A percentile compares a stretch with the other conserved stretches of the same genome.
Conservation (phyloP, 768 basidiomycete species). For the Russula lepida region DNA sequence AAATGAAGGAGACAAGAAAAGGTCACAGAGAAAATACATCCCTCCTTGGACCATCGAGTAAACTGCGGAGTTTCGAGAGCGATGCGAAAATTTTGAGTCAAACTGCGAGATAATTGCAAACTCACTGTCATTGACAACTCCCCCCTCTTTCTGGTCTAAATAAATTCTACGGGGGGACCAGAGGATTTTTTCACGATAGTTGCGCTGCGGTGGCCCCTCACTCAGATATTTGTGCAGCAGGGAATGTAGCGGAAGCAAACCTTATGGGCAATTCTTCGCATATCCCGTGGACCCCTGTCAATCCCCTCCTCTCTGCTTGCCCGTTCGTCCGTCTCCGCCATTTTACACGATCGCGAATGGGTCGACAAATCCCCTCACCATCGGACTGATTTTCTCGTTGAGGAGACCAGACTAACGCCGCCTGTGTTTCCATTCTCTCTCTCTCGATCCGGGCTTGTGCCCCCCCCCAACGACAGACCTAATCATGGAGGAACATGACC, state of each 20-base stretch:
- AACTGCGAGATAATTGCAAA: background rate
- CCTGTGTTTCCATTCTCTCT: background rate
- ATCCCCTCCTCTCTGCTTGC: conserved; percentile 3
- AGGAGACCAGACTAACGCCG: conserved; percentile 7
- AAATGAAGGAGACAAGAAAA: background rate
- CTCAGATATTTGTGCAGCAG: conserved; percentile 22
- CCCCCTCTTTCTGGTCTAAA: background rate
- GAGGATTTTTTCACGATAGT: background rate
- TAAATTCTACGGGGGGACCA: background rate
- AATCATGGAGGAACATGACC: conserved; percentile 11
- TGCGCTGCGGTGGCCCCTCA: conserved; percentile 21
- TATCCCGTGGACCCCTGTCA: conserved; percentile 17
- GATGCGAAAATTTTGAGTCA: background rate
- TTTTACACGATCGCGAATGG: conserved; percentile 14
- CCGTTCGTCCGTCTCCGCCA: background rate
- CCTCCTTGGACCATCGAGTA: background rate
- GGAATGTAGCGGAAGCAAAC: conserved; percentile 30
- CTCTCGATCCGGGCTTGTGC: background rate
- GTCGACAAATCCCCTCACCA: conserved; percentile 2
- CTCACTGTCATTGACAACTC: background rate
- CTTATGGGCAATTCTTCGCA: conserved; percentile 23
- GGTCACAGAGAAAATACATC: background rate
- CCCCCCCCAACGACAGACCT: background rate
- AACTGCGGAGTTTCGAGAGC: background rate
- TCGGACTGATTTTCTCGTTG: conserved; percentile 16